Base-by-base conservation (phyloP, 257 asterid species). In the Solanum phureja region DNA sequence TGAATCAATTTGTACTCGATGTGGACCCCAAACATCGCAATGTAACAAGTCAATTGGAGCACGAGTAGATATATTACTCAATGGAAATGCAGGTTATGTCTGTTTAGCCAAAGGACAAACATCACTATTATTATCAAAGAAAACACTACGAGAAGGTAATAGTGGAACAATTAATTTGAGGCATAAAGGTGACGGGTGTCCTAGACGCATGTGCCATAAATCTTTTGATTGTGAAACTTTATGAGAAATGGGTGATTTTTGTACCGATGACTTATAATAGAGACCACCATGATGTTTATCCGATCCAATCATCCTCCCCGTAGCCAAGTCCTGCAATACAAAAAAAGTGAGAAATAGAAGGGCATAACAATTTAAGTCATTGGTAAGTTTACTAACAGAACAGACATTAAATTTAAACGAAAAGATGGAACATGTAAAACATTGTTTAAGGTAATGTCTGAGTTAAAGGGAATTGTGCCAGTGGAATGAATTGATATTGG, bases 251-350 rank as follows among this genome's bases (percentile, higher is more conserved):
- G 33, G 31, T 14, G 42, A 11, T 14, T 71, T 23, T 11, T 71
- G 40, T 38, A 31, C 38, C 16, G 56, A 29, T 33, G 14, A 11
- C 31, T 29, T 49, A 68, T 83, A 84, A 60, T 84, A 88, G 12
- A 88, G 90, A 49, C 86, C 86, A 73, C 38, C 81, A 4, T 11
- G 34, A 56, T 85, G 11, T 23, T 69, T 33, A 71, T 87, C 56
- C 75, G 33, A 77, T 58, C 83, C 87, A 88, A 88, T 88, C 87
- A 62, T 86, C 75, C 77, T 88, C 86, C 75, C 42, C 44, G 52
- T 40, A 71, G 40, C 77, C 77, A 71, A 31, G 44, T 72, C 13
- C 84, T 77, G 87, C 38, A 85, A 35, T 12, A 40, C 42, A 33
- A 62, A 89, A 34, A 84, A 88, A 34, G 1, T 42, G n/a, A 12